Conservation (phyloP, 495 filamentous ascomycete genomes). For the Trichoderma gamsii region DNA sequence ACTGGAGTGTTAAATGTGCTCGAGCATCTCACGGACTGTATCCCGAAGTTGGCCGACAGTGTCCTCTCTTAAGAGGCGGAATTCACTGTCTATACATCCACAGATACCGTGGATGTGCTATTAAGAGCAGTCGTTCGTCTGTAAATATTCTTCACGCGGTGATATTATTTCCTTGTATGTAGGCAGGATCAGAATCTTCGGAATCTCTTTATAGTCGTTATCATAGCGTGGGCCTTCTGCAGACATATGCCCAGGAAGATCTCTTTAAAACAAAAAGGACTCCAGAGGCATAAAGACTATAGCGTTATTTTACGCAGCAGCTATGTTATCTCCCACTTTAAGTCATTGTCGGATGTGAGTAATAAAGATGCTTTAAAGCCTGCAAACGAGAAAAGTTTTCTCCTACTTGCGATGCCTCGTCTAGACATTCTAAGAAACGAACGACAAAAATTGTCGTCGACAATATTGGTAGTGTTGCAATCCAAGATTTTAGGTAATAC, state of each 20-base stretch:
- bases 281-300: not conserved
- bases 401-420: not conserved
- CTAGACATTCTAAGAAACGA: not conserved
- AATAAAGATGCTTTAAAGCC: constrained; percentile 25
- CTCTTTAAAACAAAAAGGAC: constrained; percentile 29
- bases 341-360: constrained; percentile 20
- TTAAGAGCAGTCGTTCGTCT: constrained; percentile 41
- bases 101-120: constrained; percentile 53
- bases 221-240: constrained; percentile 53
- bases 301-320: not conserved
- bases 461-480: constrained; percentile 31
- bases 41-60: constrained; percentile 57
- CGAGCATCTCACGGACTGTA: constrained; percentile 42
- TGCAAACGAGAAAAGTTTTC: constrained; percentile 19
- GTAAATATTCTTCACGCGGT: constrained; percentile 52
- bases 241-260: constrained; percentile 50
- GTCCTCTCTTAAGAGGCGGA: constrained; percentile 62
- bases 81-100: constrained; percentile 63
- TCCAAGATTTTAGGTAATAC: constrained; percentile 29
- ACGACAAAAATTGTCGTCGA: constrained; percentile 26
- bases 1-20: constrained; percentile 17
- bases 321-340: not conserved
- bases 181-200: constrained; percentile 57
- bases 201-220: constrained; percentile 58
- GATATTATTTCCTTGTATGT: constrained; percentile 55